Evolutionary conservation across 2,329 filamentous ascomycete species (phyloP), one percentile per base, ranked within the genome.

Genomic region (Cadophora malorum): DNA sequence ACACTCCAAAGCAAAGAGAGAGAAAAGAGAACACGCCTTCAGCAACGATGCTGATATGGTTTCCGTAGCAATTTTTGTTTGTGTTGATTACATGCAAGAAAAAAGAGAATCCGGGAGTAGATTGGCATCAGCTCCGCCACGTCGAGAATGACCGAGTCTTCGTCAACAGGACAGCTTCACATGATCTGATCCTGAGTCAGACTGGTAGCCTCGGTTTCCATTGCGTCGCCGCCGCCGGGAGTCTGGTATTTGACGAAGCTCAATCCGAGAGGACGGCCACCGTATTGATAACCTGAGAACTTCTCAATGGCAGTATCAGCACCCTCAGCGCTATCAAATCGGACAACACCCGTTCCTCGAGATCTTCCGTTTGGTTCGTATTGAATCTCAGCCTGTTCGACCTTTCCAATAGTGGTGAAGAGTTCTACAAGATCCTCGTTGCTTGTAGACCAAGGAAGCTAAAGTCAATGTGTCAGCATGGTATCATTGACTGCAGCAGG

Each of bases 101-200:
- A 68, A 65, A 63, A 49, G n/a, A n/a, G 35, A 23, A 45, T 38
- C 35, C 25, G 58, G 67, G 47, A 66, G 62, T 38, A 45, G 50
- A 63, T 49, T 71, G 56, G 31, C 28, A 28, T 19, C 38, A n/a
- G 21, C 1, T 38, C 3, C 61, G 49, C 53, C 16, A 38, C 21
- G 33, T 47, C 63, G 52, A 65, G 23, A 23, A 49, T 52, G 49
- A 65, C 28, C 33, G 41, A 23, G 35, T 10, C 49, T 52, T 49
- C 38, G 50, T 66, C 52, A 28, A 21, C 25, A 16, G 59, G 31
- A 59, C 47, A 55, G 41, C 41, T 70, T 70, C 82, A 98, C 94
- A 98, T 97, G 81, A 98, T 97, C 84, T 98, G 94, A 78, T 98
- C 95, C 81, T 98, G 96, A n/a, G 94, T 97, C 78, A 97, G 82